These are phyloP conservation scores for Aureobasidium mangrovei DNA, from an alignment of 2,329 filamentous ascomycete genomes.

Conservation along the genomic window DNA sequence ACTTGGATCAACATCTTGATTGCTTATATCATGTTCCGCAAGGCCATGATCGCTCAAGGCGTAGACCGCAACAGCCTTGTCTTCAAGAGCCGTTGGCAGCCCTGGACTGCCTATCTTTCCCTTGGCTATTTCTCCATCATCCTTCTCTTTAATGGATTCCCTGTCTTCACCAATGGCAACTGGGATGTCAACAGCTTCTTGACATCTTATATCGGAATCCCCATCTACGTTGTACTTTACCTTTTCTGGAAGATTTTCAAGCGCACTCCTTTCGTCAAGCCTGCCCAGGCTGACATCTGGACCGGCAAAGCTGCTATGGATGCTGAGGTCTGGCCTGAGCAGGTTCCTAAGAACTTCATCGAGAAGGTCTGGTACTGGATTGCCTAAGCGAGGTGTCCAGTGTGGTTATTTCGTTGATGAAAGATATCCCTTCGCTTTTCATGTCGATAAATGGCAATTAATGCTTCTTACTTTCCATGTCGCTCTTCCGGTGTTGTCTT, in stretches of 20 bases:
- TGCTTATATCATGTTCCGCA: constrained; percentile 25
- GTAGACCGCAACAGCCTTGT: constrained; percentile 34
- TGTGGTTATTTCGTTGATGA: constrained; percentile 1
- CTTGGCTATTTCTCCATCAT: constrained; percentile 52
- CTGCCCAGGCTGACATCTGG: constrained; percentile 37
- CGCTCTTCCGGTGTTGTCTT: background rate
- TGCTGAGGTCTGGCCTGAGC: constrained; percentile 37
- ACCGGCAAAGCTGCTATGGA: constrained; percentile 40
- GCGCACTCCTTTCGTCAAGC: constrained; percentile 44
- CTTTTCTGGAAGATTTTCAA: constrained; percentile 57
- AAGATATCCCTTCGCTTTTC: constrained; percentile 1
- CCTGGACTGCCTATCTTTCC: constrained; percentile 50
- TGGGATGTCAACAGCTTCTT: constrained; percentile 42
- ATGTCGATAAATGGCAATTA: constrained; percentile 2
- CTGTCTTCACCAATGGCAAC: constrained; percentile 46
- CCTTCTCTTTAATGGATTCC: constrained; percentile 56
- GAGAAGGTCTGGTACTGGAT: constrained; percentile 44
- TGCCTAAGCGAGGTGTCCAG: constrained; percentile 28
- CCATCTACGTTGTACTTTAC: constrained; percentile 40
- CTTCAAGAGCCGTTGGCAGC: constrained; percentile 40
- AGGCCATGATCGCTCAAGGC: constrained; percentile 24
- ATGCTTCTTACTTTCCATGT: background rate
- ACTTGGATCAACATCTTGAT: constrained; percentile 25
- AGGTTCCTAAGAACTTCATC: constrained; percentile 33
- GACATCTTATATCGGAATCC: constrained; percentile 30